Percentiles rank a stretch among this genome's conserved stretches.
Conservation (phyloP, 805 yeast species). For the Yamadazyma sp. region DNA sequence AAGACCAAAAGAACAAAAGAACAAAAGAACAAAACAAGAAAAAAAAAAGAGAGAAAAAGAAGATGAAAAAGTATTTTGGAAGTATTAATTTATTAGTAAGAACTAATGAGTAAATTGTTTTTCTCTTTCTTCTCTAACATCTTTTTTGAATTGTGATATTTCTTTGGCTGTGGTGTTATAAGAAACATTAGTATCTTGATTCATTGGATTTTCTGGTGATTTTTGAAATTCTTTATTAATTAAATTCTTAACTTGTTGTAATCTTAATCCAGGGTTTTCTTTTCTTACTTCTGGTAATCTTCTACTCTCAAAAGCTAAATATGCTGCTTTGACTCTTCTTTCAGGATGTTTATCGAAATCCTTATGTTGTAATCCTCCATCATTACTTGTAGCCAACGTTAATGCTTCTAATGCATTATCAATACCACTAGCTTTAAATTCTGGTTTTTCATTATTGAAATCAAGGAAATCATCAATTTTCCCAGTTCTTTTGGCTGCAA, state of each 20-base stretch:
- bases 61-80: too few relatives aligned
- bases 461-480: constrained; percentile 68
- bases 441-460: constrained; percentile 45
- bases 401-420: constrained; percentile 79
- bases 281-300: constrained; percentile 69
- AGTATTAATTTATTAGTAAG: too few relatives aligned
- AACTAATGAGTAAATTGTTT: constrained; percentile 5
- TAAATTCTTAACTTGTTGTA: constrained; percentile 73
- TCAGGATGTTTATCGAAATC: constrained; percentile 86
- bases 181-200: constrained; percentile 61
- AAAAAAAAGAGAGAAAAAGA: too few relatives aligned
- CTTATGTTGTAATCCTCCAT: constrained; percentile 53
- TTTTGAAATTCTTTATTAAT: constrained; percentile 78
- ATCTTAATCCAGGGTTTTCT: constrained; percentile 77
- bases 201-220: constrained; percentile 79
- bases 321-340: constrained; percentile 82
- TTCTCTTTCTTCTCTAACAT: constrained; percentile 51
- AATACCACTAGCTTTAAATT: constrained; percentile 68
- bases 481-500: constrained; percentile 57
- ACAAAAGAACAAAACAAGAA: too few relatives aligned
- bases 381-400: constrained; percentile 52
- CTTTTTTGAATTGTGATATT: constrained; percentile 42
- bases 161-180: constrained; percentile 63
- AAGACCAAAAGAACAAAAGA: too few relatives aligned
- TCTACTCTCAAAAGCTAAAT: constrained; percentile 64